Conservation (phyloP, 2,329 filamentous ascomycete genomes). For the Claviceps sp. region DNA sequence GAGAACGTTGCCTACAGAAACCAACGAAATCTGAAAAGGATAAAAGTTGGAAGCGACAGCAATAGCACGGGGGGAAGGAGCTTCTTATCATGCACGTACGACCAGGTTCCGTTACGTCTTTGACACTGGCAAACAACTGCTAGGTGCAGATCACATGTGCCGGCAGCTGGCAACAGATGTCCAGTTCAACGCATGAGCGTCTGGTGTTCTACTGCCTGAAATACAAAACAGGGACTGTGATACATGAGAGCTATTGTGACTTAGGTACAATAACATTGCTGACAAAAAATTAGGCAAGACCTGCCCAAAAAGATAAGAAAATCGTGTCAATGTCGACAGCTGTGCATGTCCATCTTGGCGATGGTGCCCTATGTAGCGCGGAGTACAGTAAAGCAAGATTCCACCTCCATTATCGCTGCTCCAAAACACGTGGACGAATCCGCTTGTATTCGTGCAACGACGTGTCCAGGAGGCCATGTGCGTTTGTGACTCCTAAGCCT, state of each 20-base stretch:
- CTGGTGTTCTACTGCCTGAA: background rate
- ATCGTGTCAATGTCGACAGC: background rate
- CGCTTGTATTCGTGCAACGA: no score
- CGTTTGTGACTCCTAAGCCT: background rate
- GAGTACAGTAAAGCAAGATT: background rate
- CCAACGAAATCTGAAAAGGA: background rate
- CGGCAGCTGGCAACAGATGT: background rate
- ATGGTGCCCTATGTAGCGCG: background rate
- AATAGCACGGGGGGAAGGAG: conserved; percentile 2
- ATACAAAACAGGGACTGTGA: background rate
- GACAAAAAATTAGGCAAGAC: background rate
- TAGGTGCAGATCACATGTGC: background rate
- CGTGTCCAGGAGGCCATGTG: no score
- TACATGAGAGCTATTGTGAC: no score
- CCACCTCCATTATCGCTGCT: background rate
- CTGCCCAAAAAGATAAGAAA: background rate
- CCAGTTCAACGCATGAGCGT: background rate
- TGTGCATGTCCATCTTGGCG: background rate
- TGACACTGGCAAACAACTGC: background rate
- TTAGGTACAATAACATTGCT: background rate
- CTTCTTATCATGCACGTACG: background rate
- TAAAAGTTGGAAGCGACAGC: conserved; percentile 5
- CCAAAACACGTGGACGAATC: background rate
- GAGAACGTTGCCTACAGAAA: background rate
- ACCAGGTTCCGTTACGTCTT: background rate